A percentile compares a stretch with the other conserved stretches of the same genome.
These are phyloP conservation scores for Microcyclospora pomicola DNA, from an alignment of 2,329 filamentous ascomycete genomes.

Conservation along the genomic window DNA sequence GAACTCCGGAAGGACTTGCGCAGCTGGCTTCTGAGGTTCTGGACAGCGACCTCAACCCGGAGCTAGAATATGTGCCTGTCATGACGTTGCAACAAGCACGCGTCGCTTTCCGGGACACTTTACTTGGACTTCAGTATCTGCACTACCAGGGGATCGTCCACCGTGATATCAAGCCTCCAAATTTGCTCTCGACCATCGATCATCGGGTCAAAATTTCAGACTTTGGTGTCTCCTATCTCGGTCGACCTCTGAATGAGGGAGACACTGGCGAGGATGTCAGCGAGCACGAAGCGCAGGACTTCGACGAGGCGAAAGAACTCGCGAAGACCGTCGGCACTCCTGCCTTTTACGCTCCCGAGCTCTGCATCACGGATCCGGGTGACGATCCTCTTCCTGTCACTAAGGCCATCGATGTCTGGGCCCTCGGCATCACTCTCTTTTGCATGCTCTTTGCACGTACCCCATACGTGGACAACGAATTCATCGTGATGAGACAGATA, in stretches of 20 bases:
- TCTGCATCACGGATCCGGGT: constrained; percentile 74
- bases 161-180: constrained; percentile 49
- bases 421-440: constrained; percentile 87
- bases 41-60: constrained; percentile 62
- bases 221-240: constrained; percentile 96
- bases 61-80: constrained; percentile 85
- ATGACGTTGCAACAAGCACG: constrained; percentile 76
- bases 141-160: constrained; percentile 40
- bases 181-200: constrained; percentile 73
- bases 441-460: constrained; percentile 89
- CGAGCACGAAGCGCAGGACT: constrained; percentile 66
- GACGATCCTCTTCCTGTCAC: constrained; percentile 60
- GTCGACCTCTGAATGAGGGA: constrained; percentile 62
- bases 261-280: constrained; percentile 50
- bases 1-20: constrained; percentile 39
- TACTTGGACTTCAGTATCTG: constrained; percentile 85
- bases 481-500: constrained; percentile 80
- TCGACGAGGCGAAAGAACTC: constrained; percentile 89
- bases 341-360: constrained; percentile 91
- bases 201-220: constrained; percentile 94
- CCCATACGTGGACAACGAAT: constrained; percentile 87
- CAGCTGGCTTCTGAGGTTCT: constrained; percentile 26
- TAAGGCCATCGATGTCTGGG: constrained; percentile 94
- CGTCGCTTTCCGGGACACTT: constrained; percentile 77
- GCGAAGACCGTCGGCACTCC: constrained; percentile 96